Evolutionary conservation across 768 basidiomycete genomes (phyloP).

Genomic region (Leccinum arenicola): DNA sequence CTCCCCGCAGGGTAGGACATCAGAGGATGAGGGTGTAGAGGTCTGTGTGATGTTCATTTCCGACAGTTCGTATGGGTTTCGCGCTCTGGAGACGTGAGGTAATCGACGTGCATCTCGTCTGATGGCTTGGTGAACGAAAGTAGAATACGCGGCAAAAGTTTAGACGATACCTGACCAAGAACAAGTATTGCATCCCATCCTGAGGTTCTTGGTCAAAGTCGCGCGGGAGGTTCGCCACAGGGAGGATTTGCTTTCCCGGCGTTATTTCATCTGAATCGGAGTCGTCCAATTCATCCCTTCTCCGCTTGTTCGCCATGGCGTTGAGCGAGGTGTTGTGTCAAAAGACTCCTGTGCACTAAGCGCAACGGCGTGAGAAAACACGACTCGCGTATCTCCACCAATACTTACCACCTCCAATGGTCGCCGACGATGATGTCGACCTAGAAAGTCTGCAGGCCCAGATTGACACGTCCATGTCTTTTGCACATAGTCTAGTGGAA

Average conservation of each 20-base stretch:
- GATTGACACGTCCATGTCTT: constrained; percentile 77
- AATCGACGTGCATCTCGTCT: constrained; percentile 71
- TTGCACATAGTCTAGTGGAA: constrained; percentile 67
- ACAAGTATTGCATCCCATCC: constrained; percentile 79
- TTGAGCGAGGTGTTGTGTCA: background rate
- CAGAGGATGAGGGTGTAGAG: constrained; percentile 22
- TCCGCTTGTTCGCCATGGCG: constrained; percentile 48
- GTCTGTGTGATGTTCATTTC: constrained; percentile 24
- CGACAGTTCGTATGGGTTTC: constrained; percentile 62
- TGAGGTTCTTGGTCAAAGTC: constrained; percentile 62
- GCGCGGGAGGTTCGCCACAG: constrained; percentile 75
- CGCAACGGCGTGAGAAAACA: constrained; percentile 21
- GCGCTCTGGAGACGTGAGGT: constrained; percentile 61
- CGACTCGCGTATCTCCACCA: background rate
- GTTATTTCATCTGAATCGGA: constrained; percentile 60
- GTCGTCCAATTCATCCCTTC: constrained; percentile 46
- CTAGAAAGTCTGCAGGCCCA: constrained; percentile 74
- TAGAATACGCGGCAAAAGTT: background rate
- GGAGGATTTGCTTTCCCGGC: constrained; percentile 69
- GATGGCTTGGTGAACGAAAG: constrained; percentile 8
- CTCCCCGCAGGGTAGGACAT: constrained; percentile 57
- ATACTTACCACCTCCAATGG: constrained; percentile 14
- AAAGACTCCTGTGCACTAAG: background rate
- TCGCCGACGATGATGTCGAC: constrained; percentile 58
- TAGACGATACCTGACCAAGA: constrained; percentile 65